These are phyloP conservation scores for Moniliella sp. DNA, from an alignment of 1,284 basidiomycete species.

Conservation along the genomic window DNA sequence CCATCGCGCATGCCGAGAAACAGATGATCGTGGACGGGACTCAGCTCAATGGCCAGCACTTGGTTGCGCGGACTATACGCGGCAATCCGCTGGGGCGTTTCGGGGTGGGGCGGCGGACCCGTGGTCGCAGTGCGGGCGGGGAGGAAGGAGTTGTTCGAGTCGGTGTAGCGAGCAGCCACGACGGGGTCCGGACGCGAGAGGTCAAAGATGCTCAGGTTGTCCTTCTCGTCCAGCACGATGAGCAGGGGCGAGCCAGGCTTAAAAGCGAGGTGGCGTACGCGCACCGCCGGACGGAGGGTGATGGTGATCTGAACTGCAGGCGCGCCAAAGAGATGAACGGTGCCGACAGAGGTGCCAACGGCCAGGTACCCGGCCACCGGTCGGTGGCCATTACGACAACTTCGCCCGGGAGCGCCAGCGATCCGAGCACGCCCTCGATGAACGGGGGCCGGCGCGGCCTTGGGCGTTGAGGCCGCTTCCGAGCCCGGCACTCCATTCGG, in stretches of 20 bases:
- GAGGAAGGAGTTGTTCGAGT: conserved; percentile 8
- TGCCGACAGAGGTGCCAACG: conserved; percentile 36
- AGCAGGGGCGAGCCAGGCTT: conserved; percentile 43
- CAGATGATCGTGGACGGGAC: conserved; percentile 55
- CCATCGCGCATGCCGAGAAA: conserved; percentile 37
- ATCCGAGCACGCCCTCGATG: conserved; percentile 19
- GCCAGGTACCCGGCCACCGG: conserved; percentile 43
- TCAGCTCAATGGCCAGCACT: conserved; percentile 44
- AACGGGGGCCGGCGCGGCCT: no score
- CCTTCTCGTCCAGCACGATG: conserved; percentile 42
- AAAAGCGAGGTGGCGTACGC: conserved; percentile 47
- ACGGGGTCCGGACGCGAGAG: conserved; percentile 39
- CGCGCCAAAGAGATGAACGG: conserved; percentile 46
- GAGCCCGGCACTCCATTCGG: no score
- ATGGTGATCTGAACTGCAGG: conserved; percentile 45
- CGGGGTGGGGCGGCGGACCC: conserved; percentile 13
- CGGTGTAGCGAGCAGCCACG: conserved; percentile 7
- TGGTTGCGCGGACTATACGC: conserved; percentile 16
- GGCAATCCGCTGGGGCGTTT: conserved; percentile 15
- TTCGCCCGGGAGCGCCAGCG: conserved; percentile 27
- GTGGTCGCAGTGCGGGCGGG: conserved; percentile 1
- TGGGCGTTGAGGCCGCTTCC: no score
- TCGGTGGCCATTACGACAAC: conserved; percentile 30
- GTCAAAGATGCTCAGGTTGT: conserved; percentile 50
- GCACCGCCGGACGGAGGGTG: conserved; percentile 39